Evolutionary conservation across 768 basidiomycete genomes (phyloP).

Genomic region (Xerocomellus chrysenteron): DNA sequence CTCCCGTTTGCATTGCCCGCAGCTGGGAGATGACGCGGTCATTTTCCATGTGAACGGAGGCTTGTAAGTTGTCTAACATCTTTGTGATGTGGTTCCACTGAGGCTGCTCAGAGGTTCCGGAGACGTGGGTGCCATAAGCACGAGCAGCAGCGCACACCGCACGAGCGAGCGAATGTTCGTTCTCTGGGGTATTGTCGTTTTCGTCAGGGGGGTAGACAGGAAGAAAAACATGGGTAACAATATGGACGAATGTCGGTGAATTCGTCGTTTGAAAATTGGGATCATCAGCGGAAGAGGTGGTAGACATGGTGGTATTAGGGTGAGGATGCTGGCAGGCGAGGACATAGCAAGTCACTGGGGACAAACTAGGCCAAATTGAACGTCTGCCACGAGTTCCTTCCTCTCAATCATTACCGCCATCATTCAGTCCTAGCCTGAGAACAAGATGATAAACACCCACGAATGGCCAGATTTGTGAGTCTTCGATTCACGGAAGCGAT

Average conservation of each 20-base stretch:
- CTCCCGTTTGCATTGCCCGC: not conserved
- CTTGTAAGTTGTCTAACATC: slow-evolving; percentile 5
- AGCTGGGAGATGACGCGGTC: not conserved
- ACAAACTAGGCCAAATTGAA: no score
- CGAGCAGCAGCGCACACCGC: slow-evolving; percentile 1
- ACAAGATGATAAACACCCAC: no score
- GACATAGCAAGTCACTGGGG: no score
- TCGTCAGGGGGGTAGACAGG: not conserved
- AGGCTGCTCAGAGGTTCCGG: not conserved
- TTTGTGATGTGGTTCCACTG: slow-evolving; percentile 3
- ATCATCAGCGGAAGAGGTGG: no score
- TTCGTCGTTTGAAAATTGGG: no score
- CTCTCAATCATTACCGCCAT: no score
- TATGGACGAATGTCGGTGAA: not conserved
- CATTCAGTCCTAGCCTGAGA: no score
- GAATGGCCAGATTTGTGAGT: no score
- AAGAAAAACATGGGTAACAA: slow-evolving; percentile 7
- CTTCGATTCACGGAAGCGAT: no score
- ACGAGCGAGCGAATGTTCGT: not conserved
- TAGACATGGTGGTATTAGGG: no score
- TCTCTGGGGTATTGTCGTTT: not conserved
- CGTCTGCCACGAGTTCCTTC: no score
- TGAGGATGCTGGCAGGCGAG: no score
- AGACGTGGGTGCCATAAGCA: not conserved
- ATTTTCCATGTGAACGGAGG: not conserved